Percentiles rank a stretch among this genome's conserved stretches.
Conservation (phyloP, 495 filamentous ascomycete genomes). For the Pseudevernia furfuracea region DNA sequence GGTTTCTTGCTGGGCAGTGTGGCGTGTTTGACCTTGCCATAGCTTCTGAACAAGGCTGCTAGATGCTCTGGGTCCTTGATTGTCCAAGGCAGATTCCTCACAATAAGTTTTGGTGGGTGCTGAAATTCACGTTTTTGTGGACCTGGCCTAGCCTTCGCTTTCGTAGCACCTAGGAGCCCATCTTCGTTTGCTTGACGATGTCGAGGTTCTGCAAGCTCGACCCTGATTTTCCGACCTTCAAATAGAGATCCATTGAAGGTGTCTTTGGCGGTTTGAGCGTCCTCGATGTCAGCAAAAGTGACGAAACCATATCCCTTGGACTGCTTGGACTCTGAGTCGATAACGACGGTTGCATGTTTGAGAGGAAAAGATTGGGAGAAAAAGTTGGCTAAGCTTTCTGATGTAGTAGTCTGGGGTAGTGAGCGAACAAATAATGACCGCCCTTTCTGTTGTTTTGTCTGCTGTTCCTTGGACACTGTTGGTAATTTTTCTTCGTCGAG, state of each 20-base stretch:
- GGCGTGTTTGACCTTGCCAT: constrained; percentile 79
- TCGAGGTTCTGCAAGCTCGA: constrained; percentile 82
- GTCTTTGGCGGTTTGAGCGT: constrained; percentile 69
- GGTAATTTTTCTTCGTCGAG: constrained; percentile 6
- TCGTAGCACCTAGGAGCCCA: constrained; percentile 34
- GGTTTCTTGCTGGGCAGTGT: constrained; percentile 69
- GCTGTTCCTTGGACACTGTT: constrained; percentile 3
- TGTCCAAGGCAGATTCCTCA: constrained; percentile 93
- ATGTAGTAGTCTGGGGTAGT: constrained; percentile 68
- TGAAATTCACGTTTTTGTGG: constrained; percentile 47
- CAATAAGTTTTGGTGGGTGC: constrained; percentile 75
- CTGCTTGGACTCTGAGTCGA: constrained; percentile 69
- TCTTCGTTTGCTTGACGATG: constrained; percentile 46
- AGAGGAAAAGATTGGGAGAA: constrained; percentile 92
- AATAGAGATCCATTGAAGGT: constrained; percentile 68
- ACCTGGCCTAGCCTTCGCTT: constrained; percentile 51
- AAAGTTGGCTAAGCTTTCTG: constrained; percentile 69
- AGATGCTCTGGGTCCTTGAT: constrained; percentile 80
- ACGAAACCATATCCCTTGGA: constrained; percentile 95
- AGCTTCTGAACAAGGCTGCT: constrained; percentile 66
- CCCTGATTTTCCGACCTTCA: constrained; percentile 68
- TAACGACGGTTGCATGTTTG: constrained; percentile 85
- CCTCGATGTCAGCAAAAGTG: constrained; percentile 87
- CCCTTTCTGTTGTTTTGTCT: constrained; percentile 35
- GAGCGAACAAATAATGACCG: constrained; percentile 85